Base-by-base conservation (phyloP, 805 yeast species). In the Diddensiella santjacobensis region DNA sequence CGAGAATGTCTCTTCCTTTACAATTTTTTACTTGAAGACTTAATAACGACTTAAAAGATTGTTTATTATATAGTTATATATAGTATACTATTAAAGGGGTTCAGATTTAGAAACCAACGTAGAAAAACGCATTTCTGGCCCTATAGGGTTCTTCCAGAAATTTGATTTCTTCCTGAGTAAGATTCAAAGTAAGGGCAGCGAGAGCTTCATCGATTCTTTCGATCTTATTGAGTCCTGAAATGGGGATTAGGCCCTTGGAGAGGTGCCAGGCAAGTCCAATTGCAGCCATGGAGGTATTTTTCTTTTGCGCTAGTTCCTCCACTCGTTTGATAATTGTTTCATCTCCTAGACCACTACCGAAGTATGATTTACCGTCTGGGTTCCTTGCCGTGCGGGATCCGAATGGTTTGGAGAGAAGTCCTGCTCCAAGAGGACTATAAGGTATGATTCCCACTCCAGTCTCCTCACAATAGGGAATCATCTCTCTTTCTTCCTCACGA, bases 401-500 rank as follows among this genome's bases (percentile, higher is more conserved):
- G 20, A 38, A 38, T 1, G 85, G 81, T 51, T 82, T 70, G 0
- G 83, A 70, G 40, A 81, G 66, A 1, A 75, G 26, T 5, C 86
- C 86, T 51, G 77, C 64, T 3, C 81, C 82, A 49, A 71, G 63
- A 31, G 85, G 84, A 5, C 80, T 73, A 79, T 80, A 81, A 4
- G 86, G 86, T 47, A 79, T 71, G 11, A 80, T 49, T 2, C 82
- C 83, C 33, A 82, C 75, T 6, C 75, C 75, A n/a, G 74, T 73
- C 40, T 66, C 68, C 19, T 74, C 64, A 51, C 83, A 78, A 60
- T 67, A 81, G 20, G 77, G 79, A 50, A 72, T 77, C 73, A 80
- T 67, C 58, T 82, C 87, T 15, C 80, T 65, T 60, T 82, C 87
- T 47, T 81, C 86, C 58, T 81, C 85, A 15, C 87, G 69, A 53